Base-by-base conservation (phyloP, 495 filamentous ascomycete genomes). In the Lepidopterella palustris region DNA sequence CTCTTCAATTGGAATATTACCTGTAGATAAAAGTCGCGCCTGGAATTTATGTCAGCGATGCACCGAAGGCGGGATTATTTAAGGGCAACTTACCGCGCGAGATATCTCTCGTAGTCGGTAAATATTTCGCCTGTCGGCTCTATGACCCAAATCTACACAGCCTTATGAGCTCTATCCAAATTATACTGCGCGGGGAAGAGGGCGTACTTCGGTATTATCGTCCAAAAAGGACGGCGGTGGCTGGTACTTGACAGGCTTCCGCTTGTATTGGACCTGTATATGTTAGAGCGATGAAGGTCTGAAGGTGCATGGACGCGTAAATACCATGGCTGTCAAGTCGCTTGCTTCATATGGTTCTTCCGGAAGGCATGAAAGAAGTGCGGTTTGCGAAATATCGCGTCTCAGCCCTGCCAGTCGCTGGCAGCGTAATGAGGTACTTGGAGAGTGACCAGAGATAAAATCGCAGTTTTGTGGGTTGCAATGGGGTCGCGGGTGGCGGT, bases 11-110 rank as follows among this genome's bases (percentile, higher is more conserved):
- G 29, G 10, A 28, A 21, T 26, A 79, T 57, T 74, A 87, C 88
- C 79, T 95, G 89, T 57, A 87, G 92, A 70, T 96, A 96, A 70
- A 95, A 96, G 71, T 97, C 92, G 81, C 90, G 84, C 32, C 92
- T 90, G 63, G 5, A 47, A 3, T 42, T 13, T 28, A 20, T 45
- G 20, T 28, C 31, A 54, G 40, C 29, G 18, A 13, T 9, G 24
- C 39, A 28, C 51, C 29, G 32, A 62, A 45, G 42, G n/a, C 55
- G 18, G 35, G 13, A 2, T 3, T 15, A 13, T 42, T 42, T 3
- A 18, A 42, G 58, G 47, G 39, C 18, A 60, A 61, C 83, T 65
- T 76, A 90, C 88, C 88, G 81, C 59, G 81, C 80, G 29, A 97
- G 75, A 72, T 97, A 99, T 25, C 82, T 83, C 67, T 97, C 92